These are phyloP conservation scores for Collybiopsis confluens DNA, from an alignment of 768 basidiomycete genomes.

Conservation along the genomic window DNA sequence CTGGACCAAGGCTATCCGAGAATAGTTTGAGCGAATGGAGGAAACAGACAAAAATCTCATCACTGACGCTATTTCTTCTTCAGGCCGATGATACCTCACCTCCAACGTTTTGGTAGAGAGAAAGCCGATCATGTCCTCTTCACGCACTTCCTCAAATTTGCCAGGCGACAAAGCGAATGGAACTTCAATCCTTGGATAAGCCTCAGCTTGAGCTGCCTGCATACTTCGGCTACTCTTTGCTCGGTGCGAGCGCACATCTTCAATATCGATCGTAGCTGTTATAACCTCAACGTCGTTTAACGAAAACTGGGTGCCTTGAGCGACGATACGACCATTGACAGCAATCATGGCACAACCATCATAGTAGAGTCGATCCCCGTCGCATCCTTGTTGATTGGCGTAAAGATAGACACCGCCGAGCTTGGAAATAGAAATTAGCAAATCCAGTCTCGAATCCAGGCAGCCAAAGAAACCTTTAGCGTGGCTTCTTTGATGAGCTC, in stretches of 20 bases:
- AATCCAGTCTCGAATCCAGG: not conserved
- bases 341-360: slow-evolving; percentile 97
- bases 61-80: slow-evolving; percentile 96
- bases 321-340: slow-evolving; percentile 86
- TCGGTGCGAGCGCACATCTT: slow-evolving; percentile 89
- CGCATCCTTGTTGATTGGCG: slow-evolving; percentile 98
- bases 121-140: slow-evolving; percentile 42
- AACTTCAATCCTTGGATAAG: slow-evolving; percentile 81
- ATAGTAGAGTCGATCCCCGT: slow-evolving; percentile 96
- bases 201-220: slow-evolving; percentile 76
- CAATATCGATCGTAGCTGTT: slow-evolving; percentile 94
- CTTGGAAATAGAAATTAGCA: slow-evolving; percentile 34
- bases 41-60: not conserved
- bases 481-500: slow-evolving; percentile 98
- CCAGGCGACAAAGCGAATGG: slow-evolving; percentile 76
- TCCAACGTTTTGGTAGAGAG: slow-evolving; percentile 34
- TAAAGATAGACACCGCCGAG: slow-evolving; percentile 96
- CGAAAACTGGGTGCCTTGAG: slow-evolving; percentile 97
- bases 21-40: not conserved
- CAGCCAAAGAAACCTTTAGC: slow-evolving; percentile 57
- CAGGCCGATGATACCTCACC: slow-evolving; percentile 77
- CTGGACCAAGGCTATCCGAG: slow-evolving; percentile 76
- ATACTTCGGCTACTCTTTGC: slow-evolving; percentile 80
- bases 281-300: slow-evolving; percentile 95
- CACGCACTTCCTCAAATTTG: slow-evolving; percentile 59